Conservation (phyloP, 345 rosid species). For the Arabis alpina region DNA sequence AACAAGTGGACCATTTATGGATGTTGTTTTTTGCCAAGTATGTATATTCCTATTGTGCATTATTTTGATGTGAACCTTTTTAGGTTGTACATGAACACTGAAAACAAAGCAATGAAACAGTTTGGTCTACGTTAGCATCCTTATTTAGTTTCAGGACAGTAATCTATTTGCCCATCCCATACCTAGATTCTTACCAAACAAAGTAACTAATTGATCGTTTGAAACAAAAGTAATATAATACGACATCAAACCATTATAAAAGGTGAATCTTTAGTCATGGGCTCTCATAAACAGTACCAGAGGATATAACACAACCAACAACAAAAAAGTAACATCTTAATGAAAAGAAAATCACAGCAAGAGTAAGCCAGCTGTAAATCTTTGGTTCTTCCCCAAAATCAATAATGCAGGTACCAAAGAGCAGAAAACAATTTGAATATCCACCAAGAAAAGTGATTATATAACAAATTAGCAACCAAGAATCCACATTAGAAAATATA, state of each 20-base stretch:
- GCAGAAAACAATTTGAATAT: slow-evolving; percentile 23
- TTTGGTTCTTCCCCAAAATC: slow-evolving; percentile 13
- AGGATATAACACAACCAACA: slow-evolving; percentile 18
- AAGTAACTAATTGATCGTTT: slow-evolving; percentile 29
- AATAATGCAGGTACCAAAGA: slow-evolving; percentile 26
- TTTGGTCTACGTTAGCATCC: slow-evolving; percentile 25
- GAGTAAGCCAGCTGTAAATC: slow-evolving; percentile 11
- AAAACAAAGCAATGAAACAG: slow-evolving; percentile 17
- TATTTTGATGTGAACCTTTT: slow-evolving; percentile 20
- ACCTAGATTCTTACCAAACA: slow-evolving; percentile 30
- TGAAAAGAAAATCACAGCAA: slow-evolving; percentile 1
- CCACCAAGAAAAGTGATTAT: slow-evolving; percentile 30
- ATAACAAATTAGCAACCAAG: slow-evolving; percentile 12
- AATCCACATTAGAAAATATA: slow-evolving; percentile 28
- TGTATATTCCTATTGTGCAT: slow-evolving; percentile 18
- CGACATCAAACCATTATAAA: slow-evolving; percentile 11
- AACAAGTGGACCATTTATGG: slow-evolving; percentile 29
- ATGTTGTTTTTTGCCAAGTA: slow-evolving; percentile 34
- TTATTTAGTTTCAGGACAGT: slow-evolving; percentile 33
- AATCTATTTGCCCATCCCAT: slow-evolving; percentile 30
- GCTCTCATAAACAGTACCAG: not conserved
- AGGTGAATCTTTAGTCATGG: slow-evolving; percentile 11
- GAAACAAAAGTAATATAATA: slow-evolving; percentile 18
- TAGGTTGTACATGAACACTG: slow-evolving; percentile 8
- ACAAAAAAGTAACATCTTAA: slow-evolving; percentile 9